Conservation (phyloP, 352 stramenopile species). For the Pythium angustatum region DNA sequence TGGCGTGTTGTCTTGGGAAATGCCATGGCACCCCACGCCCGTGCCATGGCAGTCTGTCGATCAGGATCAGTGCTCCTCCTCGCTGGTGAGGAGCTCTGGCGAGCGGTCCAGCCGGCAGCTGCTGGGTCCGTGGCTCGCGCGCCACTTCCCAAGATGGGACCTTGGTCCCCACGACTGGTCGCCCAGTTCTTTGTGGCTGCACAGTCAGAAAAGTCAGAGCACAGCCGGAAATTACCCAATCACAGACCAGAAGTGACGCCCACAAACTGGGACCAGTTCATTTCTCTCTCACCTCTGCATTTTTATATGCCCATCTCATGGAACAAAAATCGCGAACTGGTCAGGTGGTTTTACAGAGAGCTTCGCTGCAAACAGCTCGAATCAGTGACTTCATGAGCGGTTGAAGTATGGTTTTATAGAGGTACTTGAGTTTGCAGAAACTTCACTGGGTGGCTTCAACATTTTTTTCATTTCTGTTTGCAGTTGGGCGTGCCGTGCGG, state of each 20-base stretch:
- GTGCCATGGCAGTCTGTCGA: too few relatives aligned
- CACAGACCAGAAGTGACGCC: neutral
- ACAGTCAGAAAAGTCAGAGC: too few relatives aligned
- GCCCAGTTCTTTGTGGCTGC: slow-evolving; percentile 7
- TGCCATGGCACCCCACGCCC: too few relatives aligned
- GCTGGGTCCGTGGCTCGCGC: too few relatives aligned
- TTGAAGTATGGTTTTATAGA: slow-evolving; percentile 20
- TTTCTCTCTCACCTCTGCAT: slow-evolving; percentile 28
- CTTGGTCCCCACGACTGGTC: neutral
- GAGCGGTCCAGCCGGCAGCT: too few relatives aligned
- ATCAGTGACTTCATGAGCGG: neutral
- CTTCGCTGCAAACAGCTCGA: too few relatives aligned
- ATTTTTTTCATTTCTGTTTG: slow-evolving; percentile 7
- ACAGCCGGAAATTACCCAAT: slow-evolving; percentile 24
- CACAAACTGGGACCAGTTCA: slow-evolving; percentile 17
- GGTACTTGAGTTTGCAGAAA: slow-evolving; percentile 28
- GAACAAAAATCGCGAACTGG: neutral
- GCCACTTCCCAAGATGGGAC: neutral
- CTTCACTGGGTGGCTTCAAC: neutral
- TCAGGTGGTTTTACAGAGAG: slow-evolving; percentile 7
- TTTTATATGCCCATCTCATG: slow-evolving; percentile 30
- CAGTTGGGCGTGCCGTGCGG: slow-evolving; percentile 9
- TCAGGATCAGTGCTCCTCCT: too few relatives aligned
- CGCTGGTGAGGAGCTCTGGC: too few relatives aligned
- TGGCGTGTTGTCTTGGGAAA: too few relatives aligned